Evolutionary conservation across 1,284 basidiomycete genomes (phyloP), one percentile per base, ranked within the genome.

Genomic region (Cryptococcus amylolentus): DNA sequence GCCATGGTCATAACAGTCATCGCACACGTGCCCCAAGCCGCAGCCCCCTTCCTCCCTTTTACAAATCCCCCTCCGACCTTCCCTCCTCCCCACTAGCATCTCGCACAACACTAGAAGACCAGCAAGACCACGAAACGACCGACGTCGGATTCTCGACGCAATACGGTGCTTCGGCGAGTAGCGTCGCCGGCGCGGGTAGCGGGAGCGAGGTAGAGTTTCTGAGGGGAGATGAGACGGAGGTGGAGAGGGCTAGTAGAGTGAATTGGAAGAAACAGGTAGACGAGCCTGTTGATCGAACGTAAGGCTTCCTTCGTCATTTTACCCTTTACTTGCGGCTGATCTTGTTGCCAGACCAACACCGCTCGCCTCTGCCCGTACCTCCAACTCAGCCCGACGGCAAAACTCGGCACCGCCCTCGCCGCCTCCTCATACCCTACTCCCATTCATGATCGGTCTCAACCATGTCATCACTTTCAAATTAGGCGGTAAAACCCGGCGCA

Each of bases 161-260:
- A 26, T 66, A 68, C 38, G 68, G 67, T 6, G 66, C 65, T 10
- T 66, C 63, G 6, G 71, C 71, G 8, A 68, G 66, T 41, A 64
- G 62, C n/a, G 57, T 60, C 4, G 61, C 56, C n/a, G 65, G 60
- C 20, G 37, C 50, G 5, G 31, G 31, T 3, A 70, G 64, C 52
- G 65, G 37, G 3, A 60, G 56, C 48, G 72, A 71, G 35, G 46
- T 55, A 10, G 62, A 71, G 54, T 61, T 61, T 41, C 67, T 66
- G 50, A 60, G 67, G 6, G 50, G 46, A 13, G 27, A 60, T 18
- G 54, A 58, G 31, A 58, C 64, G 37, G 56, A 61, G 43, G 52
- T 52, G 2, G 53, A 62, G 55, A 38, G 54, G 44, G 54, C 47
- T 51, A 23, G 53, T 43, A 23, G 58, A 63, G 35, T 16, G 40